A percentile compares a stretch with the other conserved stretches of the same genome.
Evolutionary conservation across 2,329 filamentous ascomycete species (phyloP).

Genomic region (Drechslera avenae): DNA sequence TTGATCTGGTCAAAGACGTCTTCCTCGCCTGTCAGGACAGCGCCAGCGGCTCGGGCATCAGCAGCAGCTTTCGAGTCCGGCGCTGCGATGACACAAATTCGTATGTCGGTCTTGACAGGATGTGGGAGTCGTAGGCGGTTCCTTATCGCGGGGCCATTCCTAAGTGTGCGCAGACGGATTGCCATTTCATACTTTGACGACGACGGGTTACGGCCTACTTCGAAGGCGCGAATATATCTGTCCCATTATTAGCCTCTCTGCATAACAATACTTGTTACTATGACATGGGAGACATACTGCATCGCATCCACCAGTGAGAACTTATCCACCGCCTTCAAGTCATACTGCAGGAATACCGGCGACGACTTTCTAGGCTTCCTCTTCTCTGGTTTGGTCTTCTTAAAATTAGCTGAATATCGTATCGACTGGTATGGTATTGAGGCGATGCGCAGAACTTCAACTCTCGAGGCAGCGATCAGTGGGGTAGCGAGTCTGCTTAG

Average conservation of each 20-base stretch:
- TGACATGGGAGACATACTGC: slow-evolving; percentile 63
- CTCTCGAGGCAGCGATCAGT: slow-evolving; percentile 25
- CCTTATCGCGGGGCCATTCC: slow-evolving; percentile 84
- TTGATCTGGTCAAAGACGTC: slow-evolving; percentile 80
- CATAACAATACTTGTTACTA: not conserved
- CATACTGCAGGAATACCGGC: slow-evolving; percentile 66
- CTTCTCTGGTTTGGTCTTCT: slow-evolving; percentile 43
- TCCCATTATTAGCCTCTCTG: slow-evolving; percentile 1
- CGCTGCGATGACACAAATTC: slow-evolving; percentile 90
- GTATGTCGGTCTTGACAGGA: slow-evolving; percentile 84
- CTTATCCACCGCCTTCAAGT: slow-evolving; percentile 69
- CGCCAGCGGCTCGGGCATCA: slow-evolving; percentile 78
- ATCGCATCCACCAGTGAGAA: slow-evolving; percentile 91
- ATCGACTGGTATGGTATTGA: slow-evolving; percentile 45
- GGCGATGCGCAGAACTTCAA: slow-evolving; percentile 28
- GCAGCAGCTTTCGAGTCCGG: slow-evolving; percentile 75
- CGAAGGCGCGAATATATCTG: slow-evolving; percentile 88
- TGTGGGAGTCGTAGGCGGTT: slow-evolving; percentile 88
- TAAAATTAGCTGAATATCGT: slow-evolving; percentile 41
- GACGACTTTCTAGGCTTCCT: slow-evolving; percentile 65
- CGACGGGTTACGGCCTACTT: slow-evolving; percentile 80
- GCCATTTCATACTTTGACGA: slow-evolving; percentile 86
- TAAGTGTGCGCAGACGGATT: slow-evolving; percentile 79
- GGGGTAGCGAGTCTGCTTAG: slow-evolving; percentile 37
- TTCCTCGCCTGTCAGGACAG: slow-evolving; percentile 82